A percentile compares a stretch with the other conserved stretches of the same genome.
phyloP scores from a whole-genome alignment of 2,329 filamentous ascomycete species.

The Cladosporium sp. region DNA sequence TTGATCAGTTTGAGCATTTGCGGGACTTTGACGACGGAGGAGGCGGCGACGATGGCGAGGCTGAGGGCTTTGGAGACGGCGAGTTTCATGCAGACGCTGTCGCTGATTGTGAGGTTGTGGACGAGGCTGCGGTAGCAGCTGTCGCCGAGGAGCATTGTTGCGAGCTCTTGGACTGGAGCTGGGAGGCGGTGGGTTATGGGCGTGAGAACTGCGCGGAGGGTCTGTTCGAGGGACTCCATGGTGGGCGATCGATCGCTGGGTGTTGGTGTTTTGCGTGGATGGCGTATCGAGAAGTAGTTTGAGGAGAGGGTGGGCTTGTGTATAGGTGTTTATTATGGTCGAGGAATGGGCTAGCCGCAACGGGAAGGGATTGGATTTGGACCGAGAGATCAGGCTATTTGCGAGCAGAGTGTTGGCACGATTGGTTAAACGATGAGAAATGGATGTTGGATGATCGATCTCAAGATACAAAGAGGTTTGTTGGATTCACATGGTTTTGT shows the following conservation, averaged over 20 bases:
- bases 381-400: neutral
- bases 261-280: neutral
- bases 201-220: constrained; percentile 44
- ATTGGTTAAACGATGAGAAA: neutral
- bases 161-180: constrained; percentile 69
- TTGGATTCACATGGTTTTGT: neutral
- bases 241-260: constrained; percentile 17
- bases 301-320: neutral
- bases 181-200: constrained; percentile 57
- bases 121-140: constrained; percentile 83
- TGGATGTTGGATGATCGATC: neutral
- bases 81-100: constrained; percentile 80
- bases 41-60: constrained; percentile 88
- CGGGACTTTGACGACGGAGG: constrained; percentile 90
- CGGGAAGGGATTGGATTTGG: neutral
- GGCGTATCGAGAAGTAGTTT: neutral
- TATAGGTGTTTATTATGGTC: constrained; percentile 8
- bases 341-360: constrained; percentile 9
- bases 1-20: constrained; percentile 90
- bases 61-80: constrained; percentile 90
- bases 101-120: constrained; percentile 76
- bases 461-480: neutral
- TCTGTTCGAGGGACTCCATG: constrained; percentile 49
- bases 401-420: neutral
- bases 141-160: constrained; percentile 76